Percentiles rank a stretch among this genome's conserved stretches.
These are phyloP conservation scores for Lyophyllum shimeji DNA, from an alignment of 768 basidiomycete species.

Conservation along the genomic window DNA sequence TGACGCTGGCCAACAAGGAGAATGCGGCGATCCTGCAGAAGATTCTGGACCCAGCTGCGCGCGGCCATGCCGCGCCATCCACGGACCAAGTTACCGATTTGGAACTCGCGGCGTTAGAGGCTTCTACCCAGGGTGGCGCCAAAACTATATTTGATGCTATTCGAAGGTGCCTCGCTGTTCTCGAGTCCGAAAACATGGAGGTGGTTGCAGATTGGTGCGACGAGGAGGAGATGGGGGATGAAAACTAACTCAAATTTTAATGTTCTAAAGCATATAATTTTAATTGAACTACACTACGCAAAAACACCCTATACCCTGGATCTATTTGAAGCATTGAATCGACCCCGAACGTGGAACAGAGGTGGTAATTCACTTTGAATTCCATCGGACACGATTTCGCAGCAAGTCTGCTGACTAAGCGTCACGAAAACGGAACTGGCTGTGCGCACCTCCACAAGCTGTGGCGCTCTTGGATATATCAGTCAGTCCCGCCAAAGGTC, in stretches of 20 bases:
- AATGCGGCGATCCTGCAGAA: slow-evolving; percentile 20
- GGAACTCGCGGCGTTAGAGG: background rate
- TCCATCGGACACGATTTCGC: too few species aligned
- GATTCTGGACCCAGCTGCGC: background rate
- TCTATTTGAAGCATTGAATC: background rate
- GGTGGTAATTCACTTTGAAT: too few species aligned
- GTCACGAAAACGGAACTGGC: too few species aligned
- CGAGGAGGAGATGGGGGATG: background rate
- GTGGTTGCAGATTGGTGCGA: background rate
- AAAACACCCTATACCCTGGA: background rate
- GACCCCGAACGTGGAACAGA: too few species aligned
- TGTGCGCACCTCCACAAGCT: too few species aligned
- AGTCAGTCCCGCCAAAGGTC: too few species aligned
- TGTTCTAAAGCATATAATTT: background rate
- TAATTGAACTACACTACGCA: background rate
- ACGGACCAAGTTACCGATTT: slow-evolving; percentile 3
- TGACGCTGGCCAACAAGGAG: slow-evolving; percentile 26
- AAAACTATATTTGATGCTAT: slow-evolving; percentile 14
- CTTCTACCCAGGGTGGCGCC: slow-evolving; percentile 19
- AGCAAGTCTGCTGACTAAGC: too few species aligned
- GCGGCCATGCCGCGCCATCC: background rate
- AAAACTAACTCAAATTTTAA: background rate
- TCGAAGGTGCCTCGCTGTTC: background rate
- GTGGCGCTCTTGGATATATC: too few species aligned
- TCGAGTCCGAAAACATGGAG: background rate